phyloP scores from a whole-genome alignment of 495 filamentous ascomycete genomes.

The Jackrogersella multiformis region DNA sequence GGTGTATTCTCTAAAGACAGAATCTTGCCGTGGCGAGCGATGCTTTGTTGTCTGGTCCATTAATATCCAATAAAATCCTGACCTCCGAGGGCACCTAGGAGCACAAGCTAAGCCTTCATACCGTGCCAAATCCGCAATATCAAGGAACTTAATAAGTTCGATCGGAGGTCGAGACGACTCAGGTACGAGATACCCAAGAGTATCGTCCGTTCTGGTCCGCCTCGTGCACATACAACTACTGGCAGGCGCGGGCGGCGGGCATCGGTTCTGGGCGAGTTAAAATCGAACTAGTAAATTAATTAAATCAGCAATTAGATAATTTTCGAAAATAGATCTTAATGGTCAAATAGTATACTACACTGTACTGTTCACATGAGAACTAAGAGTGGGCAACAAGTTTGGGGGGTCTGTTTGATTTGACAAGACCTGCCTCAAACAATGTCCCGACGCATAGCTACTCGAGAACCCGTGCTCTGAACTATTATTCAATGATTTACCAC shows the following conservation, averaged over 20 bases:
- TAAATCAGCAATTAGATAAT: background rate
- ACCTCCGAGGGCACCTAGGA: background rate
- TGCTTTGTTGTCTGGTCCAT: background rate
- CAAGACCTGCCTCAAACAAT: background rate
- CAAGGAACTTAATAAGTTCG: background rate
- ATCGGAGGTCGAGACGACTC: background rate
- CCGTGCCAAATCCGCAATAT: background rate
- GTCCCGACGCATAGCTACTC: background rate
- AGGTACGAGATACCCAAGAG: background rate
- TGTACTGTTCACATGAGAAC: background rate
- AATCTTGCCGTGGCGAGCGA: background rate
- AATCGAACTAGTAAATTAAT: constrained; percentile 8
- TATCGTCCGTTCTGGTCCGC: too few species aligned
- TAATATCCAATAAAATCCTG: background rate
- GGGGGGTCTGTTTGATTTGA: background rate
- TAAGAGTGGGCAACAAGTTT: background rate
- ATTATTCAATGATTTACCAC: background rate
- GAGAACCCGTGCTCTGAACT: background rate
- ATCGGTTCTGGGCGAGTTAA: constrained; percentile 10
- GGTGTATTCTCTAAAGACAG: constrained; percentile 8
- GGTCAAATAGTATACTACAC: background rate
- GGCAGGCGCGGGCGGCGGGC: background rate
- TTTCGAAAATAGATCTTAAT: background rate
- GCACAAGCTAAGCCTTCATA: background rate
- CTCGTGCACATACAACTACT: background rate